A percentile compares a stretch with the other conserved stretches of the same genome.
Conservation (phyloP, 2,329 filamentous ascomycete species). For the Fusarium secorum region DNA sequence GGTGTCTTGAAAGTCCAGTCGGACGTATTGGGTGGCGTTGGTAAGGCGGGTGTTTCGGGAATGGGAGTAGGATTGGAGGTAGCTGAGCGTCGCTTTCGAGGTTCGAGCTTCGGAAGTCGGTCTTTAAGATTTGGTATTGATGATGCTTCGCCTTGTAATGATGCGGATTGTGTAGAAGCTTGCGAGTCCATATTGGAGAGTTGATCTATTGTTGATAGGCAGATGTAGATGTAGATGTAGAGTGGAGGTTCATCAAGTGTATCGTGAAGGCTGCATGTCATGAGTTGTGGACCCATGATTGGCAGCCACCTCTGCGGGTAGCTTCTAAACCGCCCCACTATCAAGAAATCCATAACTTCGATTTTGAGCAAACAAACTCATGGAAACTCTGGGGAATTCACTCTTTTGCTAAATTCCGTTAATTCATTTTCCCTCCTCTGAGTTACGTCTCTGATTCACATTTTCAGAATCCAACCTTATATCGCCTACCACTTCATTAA, state of each 20-base stretch:
- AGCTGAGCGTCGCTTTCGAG: conserved; percentile 63
- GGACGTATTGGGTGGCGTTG: conserved; percentile 69
- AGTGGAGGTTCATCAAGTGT: background rate
- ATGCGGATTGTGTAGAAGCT: conserved; percentile 12
- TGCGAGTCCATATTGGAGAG: conserved; percentile 40
- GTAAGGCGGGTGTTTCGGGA: conserved; percentile 78
- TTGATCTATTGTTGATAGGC: conserved; percentile 9
- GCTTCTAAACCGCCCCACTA: conserved; percentile 13
- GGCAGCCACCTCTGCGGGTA: conserved; percentile 13
- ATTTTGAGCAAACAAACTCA: conserved; percentile 6
- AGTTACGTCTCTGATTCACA: background rate
- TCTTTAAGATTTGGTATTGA: conserved; percentile 53
- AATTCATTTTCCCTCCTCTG: background rate
- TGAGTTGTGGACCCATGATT: conserved; percentile 22
- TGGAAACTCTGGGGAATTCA: background rate
- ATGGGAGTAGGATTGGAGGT: conserved; percentile 67
- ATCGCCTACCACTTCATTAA: background rate
- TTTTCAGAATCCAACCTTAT: background rate
- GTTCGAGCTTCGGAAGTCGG: conserved; percentile 72
- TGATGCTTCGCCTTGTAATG: conserved; percentile 21
- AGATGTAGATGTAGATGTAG: conserved; percentile 9
- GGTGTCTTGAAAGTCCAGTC: conserved; percentile 71
- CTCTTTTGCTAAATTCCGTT: background rate
- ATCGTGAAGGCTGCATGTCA: conserved; percentile 18
- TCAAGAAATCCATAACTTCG: background rate